Base-by-base conservation (phyloP, 208 protist species). In the Kentomonas sorsogonicus region DNA sequence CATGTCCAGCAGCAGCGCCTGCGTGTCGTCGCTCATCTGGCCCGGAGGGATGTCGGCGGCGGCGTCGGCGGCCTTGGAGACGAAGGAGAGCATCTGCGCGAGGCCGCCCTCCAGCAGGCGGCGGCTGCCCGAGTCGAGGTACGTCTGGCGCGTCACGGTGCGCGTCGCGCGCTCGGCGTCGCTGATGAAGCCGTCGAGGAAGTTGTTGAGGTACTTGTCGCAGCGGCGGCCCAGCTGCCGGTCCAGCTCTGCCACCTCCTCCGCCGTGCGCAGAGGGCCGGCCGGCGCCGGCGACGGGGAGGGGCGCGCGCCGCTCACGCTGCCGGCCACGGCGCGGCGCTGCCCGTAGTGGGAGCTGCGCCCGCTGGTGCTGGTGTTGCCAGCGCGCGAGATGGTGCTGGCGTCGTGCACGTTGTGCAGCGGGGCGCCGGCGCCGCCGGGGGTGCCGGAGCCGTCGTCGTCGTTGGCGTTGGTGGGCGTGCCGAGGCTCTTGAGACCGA, bases 61-160 rank as follows among this genome's bases (percentile, higher is more conserved):
- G 22, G 66, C 56, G 27, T 61, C 27, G 39, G 68, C 63, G 40
- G 85, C 52, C 50, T 72, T 67, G 33, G 70, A 51, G 29, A 89
- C 53, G 43, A 85, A 83, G 47, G 81, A 61, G 22, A 53, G 31
- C 38, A 85, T 30, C 40, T 65, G 62, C 48, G 53, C 39, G 36
- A 70, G 48, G 22, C 77, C 82, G 18, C 57, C 54, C 46, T 89
- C 77, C 18, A 89, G 52, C 41, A 67, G 63, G 39, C 72, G 57
- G 52, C 70, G 74, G 58, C 67, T 83, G 3, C 45, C 18, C 0
- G 69, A 60, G 46, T 85, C 77, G 61, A 83, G 62, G 63, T 75
- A 80, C 1, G 62, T 63, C 70, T 79, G 74, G 31, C 64, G 65
- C 65, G 63, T 22, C 31, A 83, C 56, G 18, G 34, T 27, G 23